A percentile compares a stretch with the other conserved stretches of the same genome.
These are phyloP conservation scores for Fusarium haematococcum DNA, from an alignment of 2,329 filamentous ascomycete genomes.

Conservation along the genomic window DNA sequence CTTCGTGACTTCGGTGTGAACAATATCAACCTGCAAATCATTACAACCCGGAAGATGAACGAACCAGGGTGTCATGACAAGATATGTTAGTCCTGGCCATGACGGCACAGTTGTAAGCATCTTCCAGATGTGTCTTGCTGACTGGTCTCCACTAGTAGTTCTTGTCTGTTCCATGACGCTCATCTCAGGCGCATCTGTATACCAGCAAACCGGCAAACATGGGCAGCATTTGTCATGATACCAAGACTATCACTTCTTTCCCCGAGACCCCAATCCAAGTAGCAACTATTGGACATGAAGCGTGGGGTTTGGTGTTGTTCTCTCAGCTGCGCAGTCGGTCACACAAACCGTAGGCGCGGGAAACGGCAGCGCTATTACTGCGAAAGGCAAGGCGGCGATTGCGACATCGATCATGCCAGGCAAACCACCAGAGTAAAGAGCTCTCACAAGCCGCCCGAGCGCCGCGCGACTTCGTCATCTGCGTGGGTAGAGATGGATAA, in stretches of 20 bases:
- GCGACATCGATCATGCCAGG: constrained; percentile 41
- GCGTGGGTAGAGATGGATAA: constrained; percentile 27
- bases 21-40: not conserved
- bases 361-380: constrained; percentile 32
- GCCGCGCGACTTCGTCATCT: constrained; percentile 24
- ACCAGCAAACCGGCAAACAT: not conserved
- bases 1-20: not conserved
- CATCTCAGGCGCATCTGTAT: not conserved
- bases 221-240: not conserved
- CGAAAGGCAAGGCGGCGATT: constrained; percentile 42
- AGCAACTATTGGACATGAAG: not conserved
- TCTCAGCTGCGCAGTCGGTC: not conserved
- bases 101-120: not conserved
- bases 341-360: constrained; percentile 4
- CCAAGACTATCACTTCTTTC: not conserved
- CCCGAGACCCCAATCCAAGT: not conserved
- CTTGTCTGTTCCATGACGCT: not conserved
- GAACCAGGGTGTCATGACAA: not conserved
- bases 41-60: not conserved
- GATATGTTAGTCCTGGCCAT: not conserved
- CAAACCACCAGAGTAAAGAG: constrained; percentile 8
- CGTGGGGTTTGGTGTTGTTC: constrained; percentile 21
- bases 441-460: constrained; percentile 26
- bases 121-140: not conserved
- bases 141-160: not conserved